phyloP scores from a whole-genome alignment of 192 early-diverging fungal genomes.

The Funneliformis mosseae region DNA sequence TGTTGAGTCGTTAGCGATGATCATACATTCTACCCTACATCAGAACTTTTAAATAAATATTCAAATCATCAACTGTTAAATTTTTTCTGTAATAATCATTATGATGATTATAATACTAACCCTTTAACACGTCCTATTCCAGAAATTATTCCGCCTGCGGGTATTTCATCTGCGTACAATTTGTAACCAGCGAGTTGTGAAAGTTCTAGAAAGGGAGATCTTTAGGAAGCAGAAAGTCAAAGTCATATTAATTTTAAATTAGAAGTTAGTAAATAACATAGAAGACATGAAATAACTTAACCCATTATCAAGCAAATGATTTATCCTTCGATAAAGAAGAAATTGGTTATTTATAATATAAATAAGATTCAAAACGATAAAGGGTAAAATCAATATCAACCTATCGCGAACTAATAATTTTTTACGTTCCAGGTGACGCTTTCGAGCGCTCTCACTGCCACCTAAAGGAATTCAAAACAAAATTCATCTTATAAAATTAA shows the following conservation, averaged over 20 bases:
- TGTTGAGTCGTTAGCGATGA: slow-evolving; percentile 96
- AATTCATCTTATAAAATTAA: background rate
- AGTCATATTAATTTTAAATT: background rate
- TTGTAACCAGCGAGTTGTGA: slow-evolving; percentile 90
- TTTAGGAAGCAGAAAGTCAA: slow-evolving; percentile 33
- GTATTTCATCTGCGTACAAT: slow-evolving; percentile 83
- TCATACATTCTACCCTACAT: slow-evolving; percentile 85
- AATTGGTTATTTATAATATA: slow-evolving; percentile 10
- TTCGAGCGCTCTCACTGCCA: slow-evolving; percentile 80
- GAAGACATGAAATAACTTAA: slow-evolving; percentile 32
- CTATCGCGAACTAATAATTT: slow-evolving; percentile 94
- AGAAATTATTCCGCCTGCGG: slow-evolving; percentile 91
- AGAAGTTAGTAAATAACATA: background rate
- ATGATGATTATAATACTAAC: slow-evolving; percentile 42
- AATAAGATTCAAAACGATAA: background rate
- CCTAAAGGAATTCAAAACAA: slow-evolving; percentile 49
- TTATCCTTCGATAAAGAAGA: slow-evolving; percentile 53
- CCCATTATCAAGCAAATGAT: slow-evolving; percentile 76
- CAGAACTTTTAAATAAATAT: slow-evolving; percentile 28
- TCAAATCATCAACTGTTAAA: slow-evolving; percentile 13
- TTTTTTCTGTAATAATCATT: background rate
- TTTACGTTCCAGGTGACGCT: slow-evolving; percentile 79
- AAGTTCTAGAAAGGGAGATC: slow-evolving; percentile 93
- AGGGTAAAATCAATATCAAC: slow-evolving; percentile 34
- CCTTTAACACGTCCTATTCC: slow-evolving; percentile 93